Base-by-base conservation (phyloP, 2,329 filamentous ascomycete species). In the Claviceps paspali region DNA sequence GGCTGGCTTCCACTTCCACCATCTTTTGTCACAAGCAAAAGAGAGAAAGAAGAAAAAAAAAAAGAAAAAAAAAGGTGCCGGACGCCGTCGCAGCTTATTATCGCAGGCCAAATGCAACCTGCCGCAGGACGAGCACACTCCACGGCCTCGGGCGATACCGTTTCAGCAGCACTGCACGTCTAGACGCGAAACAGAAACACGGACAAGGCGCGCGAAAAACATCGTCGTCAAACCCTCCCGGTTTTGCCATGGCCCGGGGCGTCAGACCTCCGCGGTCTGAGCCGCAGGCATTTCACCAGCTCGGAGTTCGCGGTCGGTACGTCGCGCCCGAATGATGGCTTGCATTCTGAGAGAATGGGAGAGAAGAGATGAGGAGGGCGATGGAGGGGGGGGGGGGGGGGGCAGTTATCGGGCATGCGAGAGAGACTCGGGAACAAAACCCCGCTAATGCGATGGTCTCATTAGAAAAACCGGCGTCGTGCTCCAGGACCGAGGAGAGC, bases 381-480 rank as follows among this genome's bases (percentile, higher is more conserved):
- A n/a, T n/a, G n/a, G n/a, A n/a, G n/a, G n/a, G n/a, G n/a, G n/a
- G n/a, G n/a, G n/a, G n/a, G n/a, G n/a, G n/a, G n/a, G n/a, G n/a
- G n/a, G n/a, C n/a, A n/a, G n/a, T n/a, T n/a, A n/a, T n/a, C n/a
- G n/a, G n/a, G n/a, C n/a, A n/a, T n/a, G n/a, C n/a, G n/a, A n/a
- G n/a, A n/a, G n/a, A n/a, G n/a, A n/a, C n/a, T n/a, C n/a, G n/a
- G n/a, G n/a, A 7, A 14, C 15, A 18, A 11, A 5, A 5, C 14
- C 8, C 5, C 15, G 11, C 35, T 35, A 45, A 39, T 43, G 17
- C 23, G 9, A 14, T 41, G 31, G 15, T 9, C 19, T 6, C 21
- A 8, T 22, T 47, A 95, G 88, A 48, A 92, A 93, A 70, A 98
- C 91, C 1, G 91, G 91, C 31, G 72, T 93, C 19, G 81, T 76